Conservation (phyloP, 169 alveolate genomes). For the Plasmodium relictum region DNA sequence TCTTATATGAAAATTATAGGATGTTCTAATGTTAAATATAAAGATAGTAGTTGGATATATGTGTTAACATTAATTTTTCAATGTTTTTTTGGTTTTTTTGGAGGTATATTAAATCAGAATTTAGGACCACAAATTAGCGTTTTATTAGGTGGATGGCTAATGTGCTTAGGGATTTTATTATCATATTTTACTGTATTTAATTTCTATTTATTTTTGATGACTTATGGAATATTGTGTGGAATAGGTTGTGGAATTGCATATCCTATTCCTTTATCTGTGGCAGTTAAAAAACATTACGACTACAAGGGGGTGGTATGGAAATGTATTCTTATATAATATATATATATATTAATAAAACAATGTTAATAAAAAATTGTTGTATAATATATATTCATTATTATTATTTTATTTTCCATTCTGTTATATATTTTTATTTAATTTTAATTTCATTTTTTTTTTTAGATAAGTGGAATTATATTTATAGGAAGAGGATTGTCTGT, state of each 20-base stretch:
- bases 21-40: constrained; percentile 69
- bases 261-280: constrained; percentile 75
- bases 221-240: constrained; percentile 76
- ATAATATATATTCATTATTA: too few species aligned
- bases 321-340: neutral
- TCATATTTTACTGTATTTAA: constrained; percentile 74
- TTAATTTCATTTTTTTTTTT: neutral
- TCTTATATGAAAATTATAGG: constrained; percentile 83
- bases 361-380: too few species aligned
- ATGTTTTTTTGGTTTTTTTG: constrained; percentile 75
- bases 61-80: constrained; percentile 62
- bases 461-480: constrained; percentile 69
- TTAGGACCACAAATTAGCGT: constrained; percentile 75
- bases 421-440: neutral
- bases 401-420: neutral
- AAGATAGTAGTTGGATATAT: constrained; percentile 76
- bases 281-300: constrained; percentile 69
- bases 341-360: neutral
- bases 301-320: constrained; percentile 72
- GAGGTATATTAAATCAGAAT: constrained; percentile 67
- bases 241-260: constrained; percentile 78
- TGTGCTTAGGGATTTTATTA: constrained; percentile 70
- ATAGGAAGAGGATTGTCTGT: constrained; percentile 67
- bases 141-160: constrained; percentile 71
- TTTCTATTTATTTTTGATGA: constrained; percentile 59